These are phyloP conservation scores for Diaporthe amygdali DNA, from an alignment of 2,329 filamentous ascomycete genomes.

Conservation along the genomic window DNA sequence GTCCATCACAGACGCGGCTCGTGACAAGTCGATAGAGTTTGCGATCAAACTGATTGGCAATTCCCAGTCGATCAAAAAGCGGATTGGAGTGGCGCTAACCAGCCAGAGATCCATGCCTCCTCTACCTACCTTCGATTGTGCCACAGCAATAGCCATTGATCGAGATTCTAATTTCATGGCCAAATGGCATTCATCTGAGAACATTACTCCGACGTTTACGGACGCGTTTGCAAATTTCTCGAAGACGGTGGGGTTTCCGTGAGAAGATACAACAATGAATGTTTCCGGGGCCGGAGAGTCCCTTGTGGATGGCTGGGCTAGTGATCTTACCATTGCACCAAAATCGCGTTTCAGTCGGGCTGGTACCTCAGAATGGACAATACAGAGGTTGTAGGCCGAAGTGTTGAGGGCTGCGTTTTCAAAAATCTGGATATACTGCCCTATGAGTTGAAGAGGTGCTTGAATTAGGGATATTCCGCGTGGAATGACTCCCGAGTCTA, in stretches of 20 bases:
- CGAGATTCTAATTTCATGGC: fast-evolving
- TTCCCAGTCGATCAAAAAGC: neutral
- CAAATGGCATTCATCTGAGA: neutral
- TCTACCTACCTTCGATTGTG: neutral
- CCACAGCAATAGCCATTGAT: neutral
- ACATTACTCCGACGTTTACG: neutral
- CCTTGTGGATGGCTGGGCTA: neutral
- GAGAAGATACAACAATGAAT: neutral
- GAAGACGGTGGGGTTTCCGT: neutral
- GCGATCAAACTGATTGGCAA: neutral
- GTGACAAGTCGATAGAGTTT: neutral
- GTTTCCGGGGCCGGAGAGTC: neutral
- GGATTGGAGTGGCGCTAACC: neutral
- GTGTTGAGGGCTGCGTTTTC: neutral
- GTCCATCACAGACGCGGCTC: neutral
- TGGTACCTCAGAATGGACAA: neutral
- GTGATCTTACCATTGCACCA: neutral
- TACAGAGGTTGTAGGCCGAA: neutral
- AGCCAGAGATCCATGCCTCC: neutral
- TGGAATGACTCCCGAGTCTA: neutral
- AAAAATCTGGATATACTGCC: neutral
- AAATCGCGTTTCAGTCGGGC: neutral
- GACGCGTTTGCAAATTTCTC: neutral
- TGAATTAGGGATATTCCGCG: neutral
- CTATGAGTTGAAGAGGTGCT: neutral